Base-by-base conservation (phyloP, 345 rosid species). In the Gossypium longicalyx region DNA sequence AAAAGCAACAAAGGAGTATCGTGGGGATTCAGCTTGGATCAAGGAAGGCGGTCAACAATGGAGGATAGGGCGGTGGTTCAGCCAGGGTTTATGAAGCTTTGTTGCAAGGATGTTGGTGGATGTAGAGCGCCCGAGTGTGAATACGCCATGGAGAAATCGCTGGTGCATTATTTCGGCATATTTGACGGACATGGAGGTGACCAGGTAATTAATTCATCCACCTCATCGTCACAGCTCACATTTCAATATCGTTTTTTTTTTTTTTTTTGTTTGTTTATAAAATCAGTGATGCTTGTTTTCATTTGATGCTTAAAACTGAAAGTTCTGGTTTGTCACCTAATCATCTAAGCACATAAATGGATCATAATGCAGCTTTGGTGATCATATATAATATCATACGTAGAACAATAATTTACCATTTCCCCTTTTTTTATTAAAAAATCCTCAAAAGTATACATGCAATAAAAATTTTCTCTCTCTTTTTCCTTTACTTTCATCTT, bases 171-270 rank as follows among this genome's bases (percentile, higher is more conserved):
- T 13, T 47, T 67, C 47, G 71, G 71, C 41, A 11, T 67, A 45
- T 67, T 67, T 47, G 71, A 67, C 7, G 71, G 71, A 2, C 71
- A 67, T 67, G 71, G 71, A 67, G 71, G 56, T 47, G 56, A 67
- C 38, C 56, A 67, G 71, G 71, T 67, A 47, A 45, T 19, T 10
- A 44, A 11, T 12, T 2, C 49, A 41, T 22, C 38, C 13, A 12
- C 17, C 53, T 13, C 34, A 9, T 45, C 41, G 41, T 1, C 41
- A 34, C 1, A 34, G 41, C 41, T 34, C 41, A 5, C 41, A 34
- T 34, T 34, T 34, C 7, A 34, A 34, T 34, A 34, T 34, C 41
- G 38, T 0, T 4, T 34, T 34, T 34, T 27, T 34, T 29, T 34
- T 34, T 34, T 34, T 34, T 1, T 29, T 27, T 23, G 25, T 29